Evolutionary conservation across 1,139 yeast genomes (phyloP).

Genomic region (Barnettozyma hawaiiensis): DNA sequence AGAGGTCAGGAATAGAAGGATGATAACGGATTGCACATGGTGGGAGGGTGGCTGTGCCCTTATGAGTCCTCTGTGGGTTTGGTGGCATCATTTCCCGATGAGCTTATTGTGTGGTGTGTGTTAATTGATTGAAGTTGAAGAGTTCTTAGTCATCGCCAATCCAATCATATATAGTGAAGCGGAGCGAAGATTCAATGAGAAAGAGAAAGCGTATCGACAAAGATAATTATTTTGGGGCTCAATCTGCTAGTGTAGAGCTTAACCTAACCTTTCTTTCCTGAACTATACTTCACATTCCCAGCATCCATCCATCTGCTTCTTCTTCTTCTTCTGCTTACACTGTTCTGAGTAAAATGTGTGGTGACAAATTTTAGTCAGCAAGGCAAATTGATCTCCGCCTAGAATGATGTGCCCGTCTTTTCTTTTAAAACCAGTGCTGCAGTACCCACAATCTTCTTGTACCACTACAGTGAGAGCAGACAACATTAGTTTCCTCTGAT

Average conservation of each 20-base stretch:
- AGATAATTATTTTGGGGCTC: no score
- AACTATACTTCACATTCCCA: no score
- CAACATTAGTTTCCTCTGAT: not conserved
- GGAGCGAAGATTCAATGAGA: no score
- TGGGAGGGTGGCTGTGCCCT: constrained; percentile 46
- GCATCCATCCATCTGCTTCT: no score
- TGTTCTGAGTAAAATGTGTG: not conserved
- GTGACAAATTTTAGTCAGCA: constrained; percentile 1
- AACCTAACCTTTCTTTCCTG: no score
- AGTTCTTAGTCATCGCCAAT: no score
- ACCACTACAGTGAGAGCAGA: not conserved
- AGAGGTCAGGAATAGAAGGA: constrained; percentile 41
- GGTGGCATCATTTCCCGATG: not conserved
- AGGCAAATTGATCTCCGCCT: not conserved
- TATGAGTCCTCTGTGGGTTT: constrained; percentile 1
- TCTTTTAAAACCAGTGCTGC: no score
- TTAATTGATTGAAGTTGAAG: not conserved
- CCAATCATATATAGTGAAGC: no score
- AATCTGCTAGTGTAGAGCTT: no score
- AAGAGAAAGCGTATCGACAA: no score
- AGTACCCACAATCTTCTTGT: no score
- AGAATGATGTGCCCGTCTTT: no score
- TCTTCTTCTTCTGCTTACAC: not conserved
- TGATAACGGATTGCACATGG: constrained; percentile 75
- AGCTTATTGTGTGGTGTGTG: not conserved